Base-by-base conservation (phyloP, 805 yeast species). In the Candida namnaoensis region DNA sequence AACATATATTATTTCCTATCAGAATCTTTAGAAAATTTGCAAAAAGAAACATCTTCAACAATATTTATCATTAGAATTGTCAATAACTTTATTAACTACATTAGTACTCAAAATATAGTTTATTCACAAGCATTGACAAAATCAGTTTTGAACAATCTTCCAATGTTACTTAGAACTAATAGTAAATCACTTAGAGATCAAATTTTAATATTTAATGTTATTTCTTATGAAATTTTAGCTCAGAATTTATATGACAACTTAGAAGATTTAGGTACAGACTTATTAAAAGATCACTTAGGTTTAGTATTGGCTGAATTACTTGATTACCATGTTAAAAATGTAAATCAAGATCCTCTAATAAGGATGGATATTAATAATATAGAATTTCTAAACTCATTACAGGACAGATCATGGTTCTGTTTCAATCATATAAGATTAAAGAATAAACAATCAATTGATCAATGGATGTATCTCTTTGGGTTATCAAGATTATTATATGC, bases 381-480 rank as follows among this genome's bases (percentile, higher is more conserved):
- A n/a, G 40, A 43, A 7, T 44, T 50, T 25, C 38, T 36, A 7
- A 47, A 47, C 27, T 30, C 38, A 12, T 1, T 36, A 11, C 11
- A 9, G 4, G 30, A 44, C 7, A 13, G 33, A 5, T 44, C 47
- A n/a, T 55, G 61, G 62, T 60, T 60, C 39, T 42, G 47, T 26
- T 38, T 47, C 19, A 24, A 15, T 41, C 5, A 24, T 32, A 27
- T 35, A 32, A 38, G 43, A 37, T 19, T 47, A 12, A 11, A 42
- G 23, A 12, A 45, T 24, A 19, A 41, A 35, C 10, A 39, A 0
- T 25, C 44, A 32, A 38, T 49, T 0, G 47, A 49, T 5, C 54
- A 65, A 0, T 77, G 82, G 82, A 52, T 76, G 11, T 46, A 65
- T 5, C 40, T 60, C 1, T 41, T 52, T 7, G 76, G 74, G 0